Evolutionary conservation across 768 basidiomycete species (phyloP).

Genomic region (Kwoniella bestiolae): DNA sequence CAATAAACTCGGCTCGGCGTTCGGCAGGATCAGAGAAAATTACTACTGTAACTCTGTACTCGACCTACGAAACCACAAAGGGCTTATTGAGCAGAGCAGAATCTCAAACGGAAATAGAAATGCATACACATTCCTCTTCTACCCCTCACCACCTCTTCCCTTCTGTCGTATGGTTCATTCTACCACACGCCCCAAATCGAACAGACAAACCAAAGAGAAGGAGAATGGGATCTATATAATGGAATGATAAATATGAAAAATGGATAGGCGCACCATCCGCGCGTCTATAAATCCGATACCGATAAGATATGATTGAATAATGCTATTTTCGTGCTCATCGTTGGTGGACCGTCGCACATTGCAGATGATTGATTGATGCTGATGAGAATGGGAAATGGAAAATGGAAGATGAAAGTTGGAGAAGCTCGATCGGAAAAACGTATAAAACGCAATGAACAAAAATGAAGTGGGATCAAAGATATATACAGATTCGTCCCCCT

Average conservation of each 20-base stretch:
- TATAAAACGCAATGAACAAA: neutral
- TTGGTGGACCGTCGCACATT: constrained; percentile 5
- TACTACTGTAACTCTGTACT: too few relatives aligned
- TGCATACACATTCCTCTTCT: neutral
- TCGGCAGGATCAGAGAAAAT: too few relatives aligned
- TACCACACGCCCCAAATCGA: too few relatives aligned
- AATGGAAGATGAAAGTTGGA: neutral
- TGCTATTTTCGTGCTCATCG: constrained; percentile 6
- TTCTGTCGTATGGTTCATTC: too few relatives aligned
- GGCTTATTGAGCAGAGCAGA: too few relatives aligned
- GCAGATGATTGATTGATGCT: neutral
- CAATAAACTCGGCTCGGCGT: too few relatives aligned
- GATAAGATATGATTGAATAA: neutral
- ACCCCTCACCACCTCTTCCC: neutral
- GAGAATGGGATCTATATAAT: neutral
- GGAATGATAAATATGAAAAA: neutral
- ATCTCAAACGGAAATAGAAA: neutral
- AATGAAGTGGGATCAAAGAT: neutral
- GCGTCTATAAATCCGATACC: constrained; percentile 5
- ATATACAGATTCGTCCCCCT: neutral
- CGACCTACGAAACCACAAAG: too few relatives aligned
- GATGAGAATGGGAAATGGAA: neutral
- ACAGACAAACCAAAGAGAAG: neutral
- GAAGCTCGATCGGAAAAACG: too few relatives aligned
- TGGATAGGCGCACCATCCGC: constrained; percentile 17